These are phyloP conservation scores for Solanum commersonii DNA, from an alignment of 257 asterid genomes.

Conservation along the genomic window DNA sequence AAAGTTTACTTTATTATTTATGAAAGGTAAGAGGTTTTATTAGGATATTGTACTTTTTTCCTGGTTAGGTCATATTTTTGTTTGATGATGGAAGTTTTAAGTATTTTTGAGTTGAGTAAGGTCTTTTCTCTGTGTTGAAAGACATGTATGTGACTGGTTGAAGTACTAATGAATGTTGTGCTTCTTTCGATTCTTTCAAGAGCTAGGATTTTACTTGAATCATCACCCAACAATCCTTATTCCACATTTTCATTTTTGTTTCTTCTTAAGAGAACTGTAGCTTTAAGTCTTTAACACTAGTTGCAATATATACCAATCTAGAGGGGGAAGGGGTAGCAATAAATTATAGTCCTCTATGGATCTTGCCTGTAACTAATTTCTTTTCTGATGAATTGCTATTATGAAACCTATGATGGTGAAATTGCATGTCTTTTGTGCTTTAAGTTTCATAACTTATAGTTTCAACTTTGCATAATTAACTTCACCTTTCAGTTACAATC, in stretches of 20 bases:
- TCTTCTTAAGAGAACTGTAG: not conserved
- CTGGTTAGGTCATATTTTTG: not conserved
- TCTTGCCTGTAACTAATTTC: not conserved
- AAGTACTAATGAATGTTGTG: not conserved
- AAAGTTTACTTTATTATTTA: not conserved
- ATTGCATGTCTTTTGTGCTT: not conserved
- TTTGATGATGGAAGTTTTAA: not conserved
- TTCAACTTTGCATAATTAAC: constrained; percentile 3
- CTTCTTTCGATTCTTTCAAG: not conserved
- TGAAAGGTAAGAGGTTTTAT: not conserved
- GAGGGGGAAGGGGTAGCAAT: not conserved
- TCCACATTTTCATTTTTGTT: not conserved
- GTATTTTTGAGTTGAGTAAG: not conserved
- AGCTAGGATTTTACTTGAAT: not conserved
- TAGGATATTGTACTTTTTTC: not conserved
- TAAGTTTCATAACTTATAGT: not conserved
- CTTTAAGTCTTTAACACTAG: not conserved
- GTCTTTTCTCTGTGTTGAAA: not conserved
- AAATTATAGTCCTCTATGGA: not conserved
- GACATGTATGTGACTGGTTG: not conserved
- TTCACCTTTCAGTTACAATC: constrained; percentile 51
- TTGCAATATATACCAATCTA: not conserved
- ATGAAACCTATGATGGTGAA: not conserved
- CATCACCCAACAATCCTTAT: not conserved
- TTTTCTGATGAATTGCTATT: not conserved